phyloP scores from a whole-genome alignment of 1,284 basidiomycete species.

The Ceratobasidium sp. region DNA sequence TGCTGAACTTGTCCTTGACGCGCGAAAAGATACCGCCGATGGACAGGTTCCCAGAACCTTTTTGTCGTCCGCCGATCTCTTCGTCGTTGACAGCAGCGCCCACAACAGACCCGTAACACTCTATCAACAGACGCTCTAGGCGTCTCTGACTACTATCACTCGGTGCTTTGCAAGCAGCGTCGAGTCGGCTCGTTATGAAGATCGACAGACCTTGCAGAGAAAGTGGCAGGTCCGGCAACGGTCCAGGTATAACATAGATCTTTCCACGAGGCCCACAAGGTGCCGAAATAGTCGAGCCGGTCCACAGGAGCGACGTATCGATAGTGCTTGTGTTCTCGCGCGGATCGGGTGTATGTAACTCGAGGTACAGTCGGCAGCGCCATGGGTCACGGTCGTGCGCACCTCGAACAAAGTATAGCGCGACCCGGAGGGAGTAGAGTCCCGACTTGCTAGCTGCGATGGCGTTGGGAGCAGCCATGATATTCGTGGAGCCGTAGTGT shows the following conservation, averaged over 20 bases:
- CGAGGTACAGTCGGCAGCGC: constrained; percentile 32
- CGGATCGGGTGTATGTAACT: constrained; percentile 26
- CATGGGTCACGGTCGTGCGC: constrained; percentile 33
- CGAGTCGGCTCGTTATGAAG: constrained; percentile 19
- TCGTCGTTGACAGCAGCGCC: background rate
- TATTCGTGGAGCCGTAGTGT: constrained; percentile 29
- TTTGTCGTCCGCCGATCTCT: constrained; percentile 37
- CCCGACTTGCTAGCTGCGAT: constrained; percentile 39
- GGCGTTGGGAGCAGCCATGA: constrained; percentile 31
- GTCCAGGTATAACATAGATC: constrained; percentile 35
- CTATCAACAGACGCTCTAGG: constrained; percentile 20
- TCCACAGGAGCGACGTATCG: constrained; percentile 21
- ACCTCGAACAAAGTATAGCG: constrained; percentile 29
- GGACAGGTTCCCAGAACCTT: constrained; percentile 32
- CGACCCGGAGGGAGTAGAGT: constrained; percentile 9
- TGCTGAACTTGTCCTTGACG: constrained; percentile 30
- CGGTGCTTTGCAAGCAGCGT: constrained; percentile 6
- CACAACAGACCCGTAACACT: constrained; percentile 33
- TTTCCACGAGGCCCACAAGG: constrained; percentile 23
- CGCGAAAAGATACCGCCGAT: constrained; percentile 29
- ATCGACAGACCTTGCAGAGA: constrained; percentile 28
- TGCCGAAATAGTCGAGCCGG: constrained; percentile 1
- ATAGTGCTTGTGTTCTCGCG: background rate
- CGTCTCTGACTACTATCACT: constrained; percentile 22
- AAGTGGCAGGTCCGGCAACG: constrained; percentile 24